phyloP scores from a whole-genome alignment of 305 asterid genomes.

The Fraxinus paxiana region DNA sequence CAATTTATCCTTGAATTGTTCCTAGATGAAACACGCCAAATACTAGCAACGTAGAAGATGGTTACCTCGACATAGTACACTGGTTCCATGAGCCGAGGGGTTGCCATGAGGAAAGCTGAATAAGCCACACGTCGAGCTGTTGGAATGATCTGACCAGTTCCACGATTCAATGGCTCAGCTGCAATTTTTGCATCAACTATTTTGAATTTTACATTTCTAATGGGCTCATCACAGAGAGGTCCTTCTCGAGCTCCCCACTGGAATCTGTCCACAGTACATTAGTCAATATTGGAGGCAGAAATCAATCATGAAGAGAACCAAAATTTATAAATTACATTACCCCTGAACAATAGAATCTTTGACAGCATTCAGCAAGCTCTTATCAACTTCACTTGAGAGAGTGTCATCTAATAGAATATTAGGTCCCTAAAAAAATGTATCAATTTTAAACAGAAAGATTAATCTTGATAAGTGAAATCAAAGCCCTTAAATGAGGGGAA shows the following conservation, averaged over 20 bases:
- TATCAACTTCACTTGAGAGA: slow-evolving; percentile 90
- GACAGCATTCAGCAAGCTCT: slow-evolving; percentile 73
- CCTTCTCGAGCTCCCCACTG: slow-evolving; percentile 99
- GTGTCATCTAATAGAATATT: slow-evolving; percentile 92
- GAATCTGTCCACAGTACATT: slow-evolving; percentile 52
- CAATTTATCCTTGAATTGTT: neutral
- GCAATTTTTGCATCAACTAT: slow-evolving; percentile 94
- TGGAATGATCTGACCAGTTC: slow-evolving; percentile 94
- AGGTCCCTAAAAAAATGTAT: slow-evolving; percentile 87
- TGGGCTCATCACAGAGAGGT: slow-evolving; percentile 95
- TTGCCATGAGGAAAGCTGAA: slow-evolving; percentile 95
- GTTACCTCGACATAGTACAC: slow-evolving; percentile 85
- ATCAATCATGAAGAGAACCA: slow-evolving; percentile 11
- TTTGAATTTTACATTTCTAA: slow-evolving; percentile 87
- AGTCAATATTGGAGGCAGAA: slow-evolving; percentile 14
- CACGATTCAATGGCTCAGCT: slow-evolving; percentile 87
- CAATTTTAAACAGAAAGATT: slow-evolving; percentile 3
- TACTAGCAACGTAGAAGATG: neutral
- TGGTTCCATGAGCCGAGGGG: slow-evolving; percentile 96
- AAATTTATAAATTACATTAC: slow-evolving; percentile 39
- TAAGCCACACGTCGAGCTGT: slow-evolving; percentile 95
- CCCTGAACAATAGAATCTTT: slow-evolving; percentile 97
- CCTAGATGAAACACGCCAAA: neutral
- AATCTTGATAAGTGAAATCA: neutral
- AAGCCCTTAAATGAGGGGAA: neutral